Base-by-base conservation (phyloP, 768 basidiomycete genomes). In the Phaeolepiota aurea region DNA sequence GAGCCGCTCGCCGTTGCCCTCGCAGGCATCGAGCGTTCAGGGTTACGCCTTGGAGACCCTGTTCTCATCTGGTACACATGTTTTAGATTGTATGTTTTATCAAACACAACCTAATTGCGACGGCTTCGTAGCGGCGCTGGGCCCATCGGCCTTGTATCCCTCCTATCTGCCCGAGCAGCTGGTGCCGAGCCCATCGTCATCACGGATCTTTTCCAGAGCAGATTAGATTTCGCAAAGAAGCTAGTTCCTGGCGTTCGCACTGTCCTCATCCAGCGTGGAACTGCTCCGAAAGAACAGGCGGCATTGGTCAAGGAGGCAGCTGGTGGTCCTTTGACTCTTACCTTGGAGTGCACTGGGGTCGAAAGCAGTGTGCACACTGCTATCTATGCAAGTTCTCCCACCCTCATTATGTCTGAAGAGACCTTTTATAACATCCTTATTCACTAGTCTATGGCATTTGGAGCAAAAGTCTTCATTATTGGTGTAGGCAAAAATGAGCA, bases 121-220 rank as follows among this genome's bases (percentile, higher is more conserved):
- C 10, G 9, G 28, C 10, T 30, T 40, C n/a, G 12, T 34, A 80
- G 78, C 51, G 80, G 80, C 41, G 76, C 79, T 16, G 80, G 80
- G 13, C 80, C 81, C 2, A 82, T 83, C 40, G 80, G 80, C 13
- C 64, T 82, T 15, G 62, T 77, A 18, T 65, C 79, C 13, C 64
- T 82, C 14, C 66, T 82, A 20, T 74, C 79, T 37, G 76, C 79
- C 4, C 66, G 77, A 33, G 80, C 81, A 35, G 80, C 80, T 31
- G 80, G 80, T 4, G 81, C 79, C 12, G 78, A 82, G 42, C 80
- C 80, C 4, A 72, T 82, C 44, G 65, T 82, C 37, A 82, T 82
- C 28, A 82, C 80, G 10, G 80, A 82, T 52, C 62, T 82, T 36
- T 70, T 82, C 55, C 73, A 77, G 49, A 76, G 64, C 43, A 76